phyloP scores from a whole-genome alignment of 2,329 filamentous ascomycete species.

The Paracoccidioides brasiliensis region DNA sequence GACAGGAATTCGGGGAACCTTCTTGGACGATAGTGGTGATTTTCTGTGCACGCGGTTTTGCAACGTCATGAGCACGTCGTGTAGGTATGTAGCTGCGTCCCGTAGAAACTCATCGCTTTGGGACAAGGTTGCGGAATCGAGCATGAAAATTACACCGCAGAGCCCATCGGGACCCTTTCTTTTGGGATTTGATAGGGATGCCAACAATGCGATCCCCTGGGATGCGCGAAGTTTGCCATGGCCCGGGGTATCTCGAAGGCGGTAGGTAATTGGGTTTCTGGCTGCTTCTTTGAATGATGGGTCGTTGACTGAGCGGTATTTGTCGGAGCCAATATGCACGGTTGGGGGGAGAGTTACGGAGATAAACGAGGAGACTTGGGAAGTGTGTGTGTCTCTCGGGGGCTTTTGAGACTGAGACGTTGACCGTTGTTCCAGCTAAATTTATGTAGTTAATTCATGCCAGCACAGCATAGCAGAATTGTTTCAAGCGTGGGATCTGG shows the following conservation, averaged over 20 bases:
- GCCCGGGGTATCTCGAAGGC: slow-evolving; percentile 64
- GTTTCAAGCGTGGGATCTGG: background rate
- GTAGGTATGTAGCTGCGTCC: slow-evolving; percentile 69
- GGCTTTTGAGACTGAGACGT: slow-evolving; percentile 25
- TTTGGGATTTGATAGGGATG: slow-evolving; percentile 22
- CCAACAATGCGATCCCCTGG: slow-evolving; percentile 32
- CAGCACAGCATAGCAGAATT: background rate
- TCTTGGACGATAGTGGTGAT: slow-evolving; percentile 32
- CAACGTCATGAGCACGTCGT: slow-evolving; percentile 72
- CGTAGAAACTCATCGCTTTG: slow-evolving; percentile 39
- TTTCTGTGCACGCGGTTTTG: slow-evolving; percentile 54
- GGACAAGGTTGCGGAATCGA: slow-evolving; percentile 63
- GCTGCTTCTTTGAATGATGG: slow-evolving; percentile 45
- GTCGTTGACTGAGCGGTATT: slow-evolving; percentile 54
- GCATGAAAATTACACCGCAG: slow-evolving; percentile 67
- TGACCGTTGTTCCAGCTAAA: slow-evolving; percentile 30
- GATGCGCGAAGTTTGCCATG: slow-evolving; percentile 78
- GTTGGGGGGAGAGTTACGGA: slow-evolving; percentile 43
- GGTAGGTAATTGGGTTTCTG: slow-evolving; percentile 26
- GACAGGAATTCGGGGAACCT: slow-evolving; percentile 52
- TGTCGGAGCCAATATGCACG: slow-evolving; percentile 42
- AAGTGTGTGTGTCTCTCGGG: slow-evolving; percentile 43
- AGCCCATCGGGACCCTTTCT: slow-evolving; percentile 17
- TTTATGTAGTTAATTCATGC: background rate
- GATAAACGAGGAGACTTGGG: slow-evolving; percentile 46